Evolutionary conservation across 768 basidiomycete genomes (phyloP), one percentile per base, ranked within the genome.

Genomic region (Agaricus blazei): DNA sequence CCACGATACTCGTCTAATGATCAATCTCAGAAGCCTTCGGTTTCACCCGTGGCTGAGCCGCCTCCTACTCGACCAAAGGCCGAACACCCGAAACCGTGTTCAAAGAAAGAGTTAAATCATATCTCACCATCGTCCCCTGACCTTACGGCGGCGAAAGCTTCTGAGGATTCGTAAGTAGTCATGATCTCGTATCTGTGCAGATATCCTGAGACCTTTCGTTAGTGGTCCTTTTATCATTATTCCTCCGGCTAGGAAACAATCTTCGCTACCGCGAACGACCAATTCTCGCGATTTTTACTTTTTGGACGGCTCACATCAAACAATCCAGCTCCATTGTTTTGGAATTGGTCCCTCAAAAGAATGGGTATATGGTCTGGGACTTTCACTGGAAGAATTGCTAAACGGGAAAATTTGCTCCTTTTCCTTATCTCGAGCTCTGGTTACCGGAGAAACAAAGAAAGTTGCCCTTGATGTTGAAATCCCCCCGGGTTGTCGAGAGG

Each of bases 331-430:
- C 15, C 62, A 65, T 58, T 65, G 77, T 58, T 65, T 77, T 61
- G 69, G 75, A 57, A 59, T 75, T 57, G 75, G 75, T 27, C 59
- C 64, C 41, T 72, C 76, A 29, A 78, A 77, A 58, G 85, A 87
- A 64, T 88, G 86, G 84, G 71, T 78, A n/a, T 87, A 85, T 68
- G 79, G 83, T 0, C 76, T 88, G 4, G 71, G 74, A 15, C 67
- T 87, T 52, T 75, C 79, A 1, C 75, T 88, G 19, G 82, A 87
- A 55, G 84, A 87, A 59, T 72, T 88, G 36, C 82, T 78, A 64
- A 67, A 66, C 24, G 85, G 87, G 29, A 76, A 77, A 46, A 71
- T 70, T 14, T 81, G 79, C 60, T 75, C 72, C 53, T 86, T 85
- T 62, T 76, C 80, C 50, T 78, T 88, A 59, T 83, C 78, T 40